Evolutionary conservation across 1,284 basidiomycete species (phyloP), one percentile per base, ranked within the genome.

Genomic region (Kalmanozyma brasiliensis): DNA sequence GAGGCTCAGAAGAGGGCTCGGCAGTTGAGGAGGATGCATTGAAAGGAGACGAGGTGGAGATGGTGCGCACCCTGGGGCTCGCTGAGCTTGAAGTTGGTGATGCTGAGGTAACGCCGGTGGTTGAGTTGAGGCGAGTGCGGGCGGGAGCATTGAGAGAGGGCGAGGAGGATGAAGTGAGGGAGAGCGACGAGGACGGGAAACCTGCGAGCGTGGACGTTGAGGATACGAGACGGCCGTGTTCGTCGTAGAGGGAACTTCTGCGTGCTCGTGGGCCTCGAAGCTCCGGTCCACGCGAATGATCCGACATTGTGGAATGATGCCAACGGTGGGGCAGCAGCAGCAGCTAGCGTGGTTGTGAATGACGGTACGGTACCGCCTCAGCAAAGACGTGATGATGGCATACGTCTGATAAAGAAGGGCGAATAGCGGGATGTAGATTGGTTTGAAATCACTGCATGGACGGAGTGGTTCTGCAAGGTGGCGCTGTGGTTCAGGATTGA

Each of bases 101-200:
- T 23, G 40, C 44, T 8, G 60, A 32, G 8, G 57, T 45, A n/a
- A 47, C 19, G 43, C 40, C 48, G 11, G 51, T 55, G 16, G 55
- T 69, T 1, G 66, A 63, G 33, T 61, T 68, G 38, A 68, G 47
- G 13, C 58, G 58, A 44, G 53, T 34, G 5, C 59, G 57, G 6
- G 29, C 22, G 9, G 59, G 52, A 17, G 51, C 26, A 26, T 48
- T 32, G 22, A 40, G 26, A 3, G 48, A 52, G 5, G 37, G 24
- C 13, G 52, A 49, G 11, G 46, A 32, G 11, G 49, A 42, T 10
- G 59, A 42, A 3, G 48, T 35, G 40, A 42, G 40, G 20, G 48
- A 51, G 4, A 49, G 46, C 8, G 47, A 49, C 16, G 47, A 38
- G 11, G 51, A 29, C 11, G 58, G 34, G 4, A 55, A 33, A n/a